phyloP scores from a whole-genome alignment of 208 protist genomes.

The Herpetomonas muscarum region DNA sequence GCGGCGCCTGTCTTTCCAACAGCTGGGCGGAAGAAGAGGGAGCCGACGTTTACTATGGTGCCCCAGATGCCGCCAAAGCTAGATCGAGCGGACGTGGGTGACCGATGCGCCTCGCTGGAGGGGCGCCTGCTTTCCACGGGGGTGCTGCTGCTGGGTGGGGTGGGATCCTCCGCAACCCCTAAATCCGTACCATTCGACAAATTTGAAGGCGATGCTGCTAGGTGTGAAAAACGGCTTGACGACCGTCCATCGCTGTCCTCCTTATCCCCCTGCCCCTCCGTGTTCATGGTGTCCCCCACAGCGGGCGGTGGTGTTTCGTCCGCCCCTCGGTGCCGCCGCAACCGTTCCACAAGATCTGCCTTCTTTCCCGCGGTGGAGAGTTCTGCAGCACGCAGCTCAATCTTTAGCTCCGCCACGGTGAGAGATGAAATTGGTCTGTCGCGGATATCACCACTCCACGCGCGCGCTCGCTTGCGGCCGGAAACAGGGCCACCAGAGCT shows the following conservation, averaged over 20 bases:
- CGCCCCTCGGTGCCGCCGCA: conserved; percentile 9
- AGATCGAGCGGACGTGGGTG: conserved; percentile 9
- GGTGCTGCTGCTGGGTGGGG: not conserved
- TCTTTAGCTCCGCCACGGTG: conserved; percentile 28
- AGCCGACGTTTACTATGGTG: conserved; percentile 32
- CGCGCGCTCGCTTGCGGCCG: no score
- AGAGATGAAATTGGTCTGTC: no score
- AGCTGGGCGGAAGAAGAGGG: conserved; percentile 24
- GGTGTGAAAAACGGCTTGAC: no score
- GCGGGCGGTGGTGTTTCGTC: no score
- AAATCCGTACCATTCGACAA: no score
- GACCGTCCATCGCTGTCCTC: no score
- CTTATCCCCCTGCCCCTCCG: no score
- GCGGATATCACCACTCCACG: no score
- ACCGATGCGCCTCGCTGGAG: conserved; percentile 5
- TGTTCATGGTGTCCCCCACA: no score
- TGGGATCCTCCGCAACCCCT: no score
- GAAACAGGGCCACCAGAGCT: no score
- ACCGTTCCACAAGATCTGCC: conserved; percentile 36
- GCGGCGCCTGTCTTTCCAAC: conserved; percentile 1
- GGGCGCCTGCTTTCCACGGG: not conserved
- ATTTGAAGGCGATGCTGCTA: no score
- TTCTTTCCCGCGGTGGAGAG: conserved; percentile 56
- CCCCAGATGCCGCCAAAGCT: conserved; percentile 32
- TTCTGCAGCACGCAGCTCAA: conserved; percentile 26